Evolutionary conservation across 768 basidiomycete species (phyloP), one percentile per base, ranked within the genome.

Genomic region (Amanita brunnescens): DNA sequence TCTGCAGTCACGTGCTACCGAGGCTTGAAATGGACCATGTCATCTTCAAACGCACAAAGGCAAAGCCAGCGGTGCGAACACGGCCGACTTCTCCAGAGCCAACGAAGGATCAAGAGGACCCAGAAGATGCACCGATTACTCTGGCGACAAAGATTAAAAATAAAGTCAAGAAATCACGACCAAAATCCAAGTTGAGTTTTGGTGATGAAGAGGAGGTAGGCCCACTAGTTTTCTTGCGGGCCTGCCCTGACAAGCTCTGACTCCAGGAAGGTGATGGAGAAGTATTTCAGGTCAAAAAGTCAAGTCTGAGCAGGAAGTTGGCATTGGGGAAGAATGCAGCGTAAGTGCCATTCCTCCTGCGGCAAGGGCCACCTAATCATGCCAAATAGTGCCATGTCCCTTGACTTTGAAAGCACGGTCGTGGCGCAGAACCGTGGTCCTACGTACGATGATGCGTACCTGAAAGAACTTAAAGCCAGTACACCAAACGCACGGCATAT

Each of bases 251-350:
- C 41, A 6, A 38, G 38, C 9, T 0, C 7, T 29, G 9, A 53
- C 37, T 42, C 50, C 47, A 87, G 81, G 76, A 77, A 58, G 75
- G 71, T 9, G 76, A 74, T 34, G 79, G 74, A 6, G 83, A 88
- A 52, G 70, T 75, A 0, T 91, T 92, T 62, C 74, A 86, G 69
- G 70, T 91, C 14, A 91, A 90, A 64, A 92, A 89, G 67, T 89
- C 87, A 2, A 83, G 64, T 48, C 70, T 91, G 39, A 91, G 88
- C 59, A 70, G 72, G 54, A 87, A 85, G 57, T 61, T 87, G 55
- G 61, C 78, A 1, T 64, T 85, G 37, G 77, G 78, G 12, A 75
- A 70, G 42, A 76, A 76, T 63, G 71, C 81, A 47, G 69, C 77
- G 78, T 81, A 51, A 49, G 67, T 65, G 46, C 12, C 7, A 52